phyloP scores from a whole-genome alignment of 768 basidiomycete species.

The Tricholoma saponaceum region DNA sequence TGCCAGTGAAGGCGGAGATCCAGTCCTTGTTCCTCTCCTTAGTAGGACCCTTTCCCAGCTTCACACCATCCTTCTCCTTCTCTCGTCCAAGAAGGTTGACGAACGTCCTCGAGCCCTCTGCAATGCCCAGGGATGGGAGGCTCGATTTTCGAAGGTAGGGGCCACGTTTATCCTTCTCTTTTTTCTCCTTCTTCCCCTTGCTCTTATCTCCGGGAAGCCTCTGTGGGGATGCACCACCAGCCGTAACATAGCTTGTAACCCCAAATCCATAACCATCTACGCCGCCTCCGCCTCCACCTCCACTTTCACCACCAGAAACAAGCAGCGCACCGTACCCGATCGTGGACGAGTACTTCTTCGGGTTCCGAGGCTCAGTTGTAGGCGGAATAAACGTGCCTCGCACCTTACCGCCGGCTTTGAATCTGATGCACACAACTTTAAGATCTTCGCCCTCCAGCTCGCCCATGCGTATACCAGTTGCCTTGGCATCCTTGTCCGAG shows the following conservation, averaged over 20 bases:
- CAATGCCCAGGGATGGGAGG: neutral
- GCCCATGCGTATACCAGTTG: neutral
- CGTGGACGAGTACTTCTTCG: neutral
- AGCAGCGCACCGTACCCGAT: neutral
- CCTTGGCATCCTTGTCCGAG: neutral
- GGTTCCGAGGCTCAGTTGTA: neutral
- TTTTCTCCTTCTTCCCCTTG: constrained; percentile 3
- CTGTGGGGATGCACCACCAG: constrained; percentile 9
- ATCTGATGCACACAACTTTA: neutral
- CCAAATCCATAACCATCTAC: constrained; percentile 7
- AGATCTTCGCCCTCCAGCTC: neutral
- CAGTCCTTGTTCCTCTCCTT: constrained; percentile 12
- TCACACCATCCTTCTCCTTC: constrained; percentile 6
- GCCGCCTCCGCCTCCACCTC: neutral
- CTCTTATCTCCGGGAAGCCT: neutral
- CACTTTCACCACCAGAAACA: neutral
- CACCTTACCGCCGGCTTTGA: neutral
- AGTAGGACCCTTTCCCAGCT: too few species aligned
- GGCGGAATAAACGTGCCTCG: neutral
- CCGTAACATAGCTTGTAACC: constrained; percentile 4
- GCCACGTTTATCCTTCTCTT: neutral
- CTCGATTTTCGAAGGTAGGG: constrained; percentile 1
- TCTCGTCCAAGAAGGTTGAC: constrained; percentile 2
- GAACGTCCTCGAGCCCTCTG: neutral
- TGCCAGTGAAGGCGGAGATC: constrained; percentile 7